Evolutionary conservation across 768 basidiomycete species (phyloP), one percentile per base, ranked within the genome.

Genomic region (Hygrocybe coccinea): DNA sequence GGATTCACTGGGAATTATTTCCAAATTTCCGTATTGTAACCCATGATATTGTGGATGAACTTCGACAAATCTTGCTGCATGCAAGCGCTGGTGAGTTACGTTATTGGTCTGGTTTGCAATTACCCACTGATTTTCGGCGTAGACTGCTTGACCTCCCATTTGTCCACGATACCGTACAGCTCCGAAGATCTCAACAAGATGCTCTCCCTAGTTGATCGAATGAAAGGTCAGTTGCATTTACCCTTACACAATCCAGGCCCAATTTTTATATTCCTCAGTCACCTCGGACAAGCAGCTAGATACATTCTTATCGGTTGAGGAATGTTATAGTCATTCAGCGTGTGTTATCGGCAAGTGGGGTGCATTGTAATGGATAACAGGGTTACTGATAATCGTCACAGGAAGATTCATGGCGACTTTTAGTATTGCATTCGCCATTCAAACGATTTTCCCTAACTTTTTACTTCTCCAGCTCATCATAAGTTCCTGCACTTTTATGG

Each of bases 401-500:
- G 78, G 70, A 29, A 71, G 75, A 14, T 59, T 79, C 4, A 78
- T 81, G 79, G 67, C 64, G 47, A 58, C 71, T 15, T 77, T 78
- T 54, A 62, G 79, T 78, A 61, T 48, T 67, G 59, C 7, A 29
- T 34, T 35, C 25, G 17, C 11, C 34, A 15, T 24, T n/a, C 8
- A 25, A n/a, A 39, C 15, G 14, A 43, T 33, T 47, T 43, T 15
- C 29, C 24, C 43, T 51, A 22, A 24, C 37, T 19, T 11, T 9
- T 50, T 50, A 14, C 38, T 6, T 24, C 43, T 11, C 21, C 21
- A 76, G 75, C 62, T 15, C 70, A 67, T 7, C 65, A 73, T 61
- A 67, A 72, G 33, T 80, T 79, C 46, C 60, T 74, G 29, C 73
- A 81, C 61, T 77, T 75, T 49, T 68, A 78, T 57, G 80, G 81